These are phyloP conservation scores for Lodderomyces elongisporus DNA, from an alignment of 1,139 yeast species.

Conservation along the genomic window DNA sequence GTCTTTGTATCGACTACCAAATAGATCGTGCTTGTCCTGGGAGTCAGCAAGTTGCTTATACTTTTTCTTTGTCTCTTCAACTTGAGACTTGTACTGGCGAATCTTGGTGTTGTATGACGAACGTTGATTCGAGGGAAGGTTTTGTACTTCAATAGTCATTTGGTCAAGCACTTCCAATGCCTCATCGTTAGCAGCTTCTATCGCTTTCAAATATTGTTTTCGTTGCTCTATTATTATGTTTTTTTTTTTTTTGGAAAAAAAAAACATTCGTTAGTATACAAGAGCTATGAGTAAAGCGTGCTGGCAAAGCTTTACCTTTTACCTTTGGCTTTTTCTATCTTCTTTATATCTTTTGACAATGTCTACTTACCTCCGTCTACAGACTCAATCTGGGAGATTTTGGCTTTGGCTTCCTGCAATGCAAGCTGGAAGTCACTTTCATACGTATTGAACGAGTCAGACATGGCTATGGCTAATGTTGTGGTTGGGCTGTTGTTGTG, in stretches of 20 bases:
- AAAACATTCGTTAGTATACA: conserved; percentile 18
- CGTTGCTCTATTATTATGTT: too few species aligned
- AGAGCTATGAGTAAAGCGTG: too few species aligned
- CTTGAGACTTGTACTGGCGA: conserved; percentile 60
- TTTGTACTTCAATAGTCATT: conserved; percentile 75
- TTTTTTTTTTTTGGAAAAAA: too few species aligned
- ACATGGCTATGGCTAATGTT: conserved; percentile 25
- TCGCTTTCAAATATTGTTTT: conserved; percentile 48
- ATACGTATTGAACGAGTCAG: conserved; percentile 62
- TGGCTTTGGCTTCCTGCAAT: conserved; percentile 63
- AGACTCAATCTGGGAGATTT: conserved; percentile 53
- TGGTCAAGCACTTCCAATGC: conserved; percentile 77
- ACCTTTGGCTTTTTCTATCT: too few species aligned
- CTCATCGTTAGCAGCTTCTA: conserved; percentile 70
- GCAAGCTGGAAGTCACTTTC: conserved; percentile 75
- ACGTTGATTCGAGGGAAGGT: conserved; percentile 67
- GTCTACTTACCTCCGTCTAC: conserved; percentile 48
- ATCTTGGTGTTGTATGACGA: conserved; percentile 65
- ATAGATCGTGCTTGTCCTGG: conserved; percentile 61
- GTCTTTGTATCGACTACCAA: conserved; percentile 51
- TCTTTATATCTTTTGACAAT: too few species aligned
- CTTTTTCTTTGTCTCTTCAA: conserved; percentile 52
- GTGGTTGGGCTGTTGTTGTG: too few species aligned
- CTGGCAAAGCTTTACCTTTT: too few species aligned
- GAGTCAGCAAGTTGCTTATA: conserved; percentile 52